Base-by-base conservation (phyloP, 2,329 filamentous ascomycete genomes). In the Zasmidium cellare region DNA sequence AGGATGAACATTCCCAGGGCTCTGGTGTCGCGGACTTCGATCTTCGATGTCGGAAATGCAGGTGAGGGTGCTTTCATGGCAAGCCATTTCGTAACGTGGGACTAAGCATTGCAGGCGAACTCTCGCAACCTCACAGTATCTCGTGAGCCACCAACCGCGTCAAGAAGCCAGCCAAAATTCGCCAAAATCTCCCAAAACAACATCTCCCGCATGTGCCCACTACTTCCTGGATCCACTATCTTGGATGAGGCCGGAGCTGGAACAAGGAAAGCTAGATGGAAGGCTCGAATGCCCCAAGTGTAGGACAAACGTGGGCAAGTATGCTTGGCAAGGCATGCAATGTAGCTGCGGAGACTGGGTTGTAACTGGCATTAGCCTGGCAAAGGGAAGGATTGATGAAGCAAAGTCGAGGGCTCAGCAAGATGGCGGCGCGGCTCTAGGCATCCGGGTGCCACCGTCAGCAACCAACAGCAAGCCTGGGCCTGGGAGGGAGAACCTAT, bases 311-410 rank as follows among this genome's bases (percentile, higher is more conserved):
- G 85, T 97, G 49, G 94, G 94, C 41, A 90, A 94, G 67, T 99
- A 97, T 71, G 90, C 93, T 53, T 99, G 94, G 94, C 91, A 96
- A 73, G 94, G 94, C 14, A 88, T 97, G 82, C 87, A 87, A 72
- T 99, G 94, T 77, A 94, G 87, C 71, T 99, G 94, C 74, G 87
- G 88, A 38, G 86, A 88, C 61, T 97, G 94, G 93, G 83, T 97
- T 20, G 90, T 92, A 51, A 93, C 94, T 9, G 92, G 89, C 0
- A 94, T 99, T 72, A 93, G 89, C 60, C 79, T 97, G 60, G 88
- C 91, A 54, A 90, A 87, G 74, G 87, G 89, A 53, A 87, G 87
- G 66, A 88, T 97, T 38, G 94, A 97, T 72, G 88, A 96, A 67
- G 46, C 46, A 28, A 70, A 68, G 63, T 67, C 61, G 56, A 65